Base-by-base conservation (phyloP, 768 basidiomycete species). In the Phaffia australis region DNA sequence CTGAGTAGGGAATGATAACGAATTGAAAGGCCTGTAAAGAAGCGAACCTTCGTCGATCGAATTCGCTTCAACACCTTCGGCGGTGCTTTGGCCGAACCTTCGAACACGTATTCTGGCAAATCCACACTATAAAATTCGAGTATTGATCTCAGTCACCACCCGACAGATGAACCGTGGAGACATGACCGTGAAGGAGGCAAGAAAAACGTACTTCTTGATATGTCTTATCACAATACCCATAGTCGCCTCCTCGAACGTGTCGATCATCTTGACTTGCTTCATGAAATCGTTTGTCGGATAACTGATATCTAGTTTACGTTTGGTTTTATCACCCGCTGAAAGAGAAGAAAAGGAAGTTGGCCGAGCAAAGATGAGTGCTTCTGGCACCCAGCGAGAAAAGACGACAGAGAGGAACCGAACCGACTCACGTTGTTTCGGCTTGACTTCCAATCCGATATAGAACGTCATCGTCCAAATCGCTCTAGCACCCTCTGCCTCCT, bases 141-240 rank as follows among this genome's bases (percentile, higher is more conserved):
- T 42, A 42, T 42, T 5, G 35, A 11, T 42, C 35, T 42, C 11
- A 42, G 35, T 42, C 35, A 42, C 35, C 35, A 11, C 11, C 11
- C 35, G 35, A 42, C 35, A 11, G 35, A 42, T 42, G 11, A 42
- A 42, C n/a, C n/a, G n/a, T 42, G 11, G 35, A 42, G 4, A 42
- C 35, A 42, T 48, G 30, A 25, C n/a, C 18, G 9, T 3, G 18
- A 25, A 27, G 42, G 6, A 14, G 29, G 16, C 7, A 15, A 19
- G 29, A 54, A 7, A 32, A 32, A 30, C 81, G 50, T 66, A 91
- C 93, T 85, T 86, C 81, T 85, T 95, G 74, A 97, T 89, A 75
- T 98, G 87, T 58, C 90, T 85, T 32, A 99, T 87, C 58, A 89
- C 83, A 69, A 99, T 87, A 25, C 92, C 91, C 95, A 99, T 99